These are phyloP conservation scores for Colletotrichum sp. DNA, from an alignment of 2,329 filamentous ascomycete genomes.

Conservation along the genomic window DNA sequence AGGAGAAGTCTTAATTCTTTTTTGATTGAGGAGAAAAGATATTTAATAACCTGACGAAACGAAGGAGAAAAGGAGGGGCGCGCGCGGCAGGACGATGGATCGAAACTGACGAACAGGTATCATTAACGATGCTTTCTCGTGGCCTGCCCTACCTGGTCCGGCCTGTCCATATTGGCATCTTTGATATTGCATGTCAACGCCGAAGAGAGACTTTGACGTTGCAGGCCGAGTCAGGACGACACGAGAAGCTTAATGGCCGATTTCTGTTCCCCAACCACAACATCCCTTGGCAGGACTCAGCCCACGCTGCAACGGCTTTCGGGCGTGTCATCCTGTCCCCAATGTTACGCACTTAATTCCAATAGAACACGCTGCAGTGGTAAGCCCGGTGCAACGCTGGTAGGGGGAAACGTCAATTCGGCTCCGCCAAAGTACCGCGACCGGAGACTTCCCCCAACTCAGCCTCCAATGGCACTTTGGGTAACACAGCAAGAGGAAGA, in stretches of 20 bases:
- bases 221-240: constrained; percentile 15
- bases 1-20: background rate
- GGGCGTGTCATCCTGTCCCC: background rate
- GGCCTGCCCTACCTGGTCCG: background rate
- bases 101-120: background rate
- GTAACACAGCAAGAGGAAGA: background rate
- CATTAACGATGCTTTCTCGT: background rate
- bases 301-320: background rate
- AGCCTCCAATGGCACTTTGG: background rate
- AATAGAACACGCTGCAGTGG: background rate
- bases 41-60: background rate
- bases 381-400: background rate
- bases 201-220: background rate
- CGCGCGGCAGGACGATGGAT: background rate
- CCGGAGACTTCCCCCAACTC: background rate
- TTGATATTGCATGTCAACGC: background rate
- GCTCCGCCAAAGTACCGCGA: background rate
- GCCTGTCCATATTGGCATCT: background rate
- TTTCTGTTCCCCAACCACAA: background rate
- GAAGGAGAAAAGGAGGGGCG: background rate
- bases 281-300: background rate
- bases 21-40: background rate
- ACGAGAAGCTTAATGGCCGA: background rate
- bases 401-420: background rate
- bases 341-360: background rate